phyloP scores from a whole-genome alignment of 2,329 filamentous ascomycete genomes.

The Chaetoscypha palmicola region DNA sequence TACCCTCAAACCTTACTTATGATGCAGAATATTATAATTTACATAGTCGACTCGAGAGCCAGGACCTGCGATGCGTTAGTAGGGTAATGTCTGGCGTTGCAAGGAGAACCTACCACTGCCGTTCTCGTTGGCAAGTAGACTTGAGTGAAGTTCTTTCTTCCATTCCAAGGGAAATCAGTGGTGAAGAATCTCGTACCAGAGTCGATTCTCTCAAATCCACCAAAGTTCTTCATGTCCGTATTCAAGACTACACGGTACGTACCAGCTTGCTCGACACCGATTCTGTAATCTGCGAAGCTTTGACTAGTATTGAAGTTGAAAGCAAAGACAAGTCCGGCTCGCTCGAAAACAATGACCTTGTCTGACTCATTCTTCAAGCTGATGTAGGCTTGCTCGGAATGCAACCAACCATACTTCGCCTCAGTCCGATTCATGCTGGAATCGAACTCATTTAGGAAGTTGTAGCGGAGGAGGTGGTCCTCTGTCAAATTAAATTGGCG shows the following conservation, averaged over 20 bases:
- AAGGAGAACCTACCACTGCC: constrained; percentile 59
- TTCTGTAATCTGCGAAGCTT: constrained; percentile 86
- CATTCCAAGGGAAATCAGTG: constrained; percentile 84
- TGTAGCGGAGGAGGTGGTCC: constrained; percentile 77
- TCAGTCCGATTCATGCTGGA: constrained; percentile 83
- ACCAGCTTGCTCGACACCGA: constrained; percentile 77
- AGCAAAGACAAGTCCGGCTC: constrained; percentile 81
- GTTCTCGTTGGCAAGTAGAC: constrained; percentile 82
- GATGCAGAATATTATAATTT: background rate
- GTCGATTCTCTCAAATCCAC: constrained; percentile 72
- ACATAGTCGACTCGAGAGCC: constrained; percentile 31
- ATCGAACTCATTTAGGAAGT: constrained; percentile 91
- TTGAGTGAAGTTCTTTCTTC: constrained; percentile 81
- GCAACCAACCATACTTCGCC: constrained; percentile 85
- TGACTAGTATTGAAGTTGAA: constrained; percentile 90
- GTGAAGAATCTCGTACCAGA: constrained; percentile 87
- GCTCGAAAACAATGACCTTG: constrained; percentile 94
- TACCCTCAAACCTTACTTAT: background rate
- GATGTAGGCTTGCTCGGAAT: constrained; percentile 79
- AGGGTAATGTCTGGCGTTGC: background rate
- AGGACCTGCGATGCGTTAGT: constrained; percentile 27
- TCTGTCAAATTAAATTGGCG: constrained; percentile 91
- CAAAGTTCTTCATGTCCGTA: constrained; percentile 68
- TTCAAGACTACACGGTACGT: constrained; percentile 85
- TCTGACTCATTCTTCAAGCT: constrained; percentile 89